Evolutionary conservation across 2,329 filamentous ascomycete species (phyloP), one percentile per base, ranked within the genome.

Genomic region (Aspergillus hiratsukae): DNA sequence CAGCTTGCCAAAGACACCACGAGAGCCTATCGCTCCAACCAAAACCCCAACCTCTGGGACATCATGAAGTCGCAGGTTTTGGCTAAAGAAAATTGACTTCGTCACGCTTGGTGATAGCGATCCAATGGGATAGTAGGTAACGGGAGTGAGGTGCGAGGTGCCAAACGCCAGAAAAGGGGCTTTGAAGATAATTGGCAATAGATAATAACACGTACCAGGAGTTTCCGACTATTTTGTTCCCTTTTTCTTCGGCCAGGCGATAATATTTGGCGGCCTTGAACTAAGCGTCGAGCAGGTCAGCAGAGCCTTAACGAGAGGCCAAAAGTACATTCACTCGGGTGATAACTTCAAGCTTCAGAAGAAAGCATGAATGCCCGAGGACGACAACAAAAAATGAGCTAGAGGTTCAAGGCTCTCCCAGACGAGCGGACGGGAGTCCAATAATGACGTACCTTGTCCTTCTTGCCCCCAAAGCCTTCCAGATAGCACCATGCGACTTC

Each of bases 391-490:
- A 27, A 37, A 37, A 7, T 37, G 14, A 37, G 11, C 31, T 3
- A 37, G 31, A 10, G 14, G 2, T 37, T 37, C 14, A 37, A 17
- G 31, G 5, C 31, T 37, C 31, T 37, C 31, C 14, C 14, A 6
- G 14, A n/a, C 14, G 31, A 14, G 31, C 31, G 6, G 31, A 17
- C 17, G 31, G 31, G 14, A 17, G 31, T 37, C 2, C 14, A 52
- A 27, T 27, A 53, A 40, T 19, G 8, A 84, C 90, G 76, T 81
- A 97, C 93, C 89, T 96, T 97, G 80, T 99, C 92, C 75, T 97
- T 99, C 75, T 91, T 94, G 69, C 91, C 93, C 35, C 94, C 94
- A 75, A 96, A 96, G n/a, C 94, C 94, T 71, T 97, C 89, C 28
- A 95, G 75, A 80, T 94, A 97, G 78, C 94, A 99, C 91, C 91